These are phyloP conservation scores for Bondarzewia mesenterica DNA, from an alignment of 1,284 basidiomycete genomes.

Conservation along the genomic window DNA sequence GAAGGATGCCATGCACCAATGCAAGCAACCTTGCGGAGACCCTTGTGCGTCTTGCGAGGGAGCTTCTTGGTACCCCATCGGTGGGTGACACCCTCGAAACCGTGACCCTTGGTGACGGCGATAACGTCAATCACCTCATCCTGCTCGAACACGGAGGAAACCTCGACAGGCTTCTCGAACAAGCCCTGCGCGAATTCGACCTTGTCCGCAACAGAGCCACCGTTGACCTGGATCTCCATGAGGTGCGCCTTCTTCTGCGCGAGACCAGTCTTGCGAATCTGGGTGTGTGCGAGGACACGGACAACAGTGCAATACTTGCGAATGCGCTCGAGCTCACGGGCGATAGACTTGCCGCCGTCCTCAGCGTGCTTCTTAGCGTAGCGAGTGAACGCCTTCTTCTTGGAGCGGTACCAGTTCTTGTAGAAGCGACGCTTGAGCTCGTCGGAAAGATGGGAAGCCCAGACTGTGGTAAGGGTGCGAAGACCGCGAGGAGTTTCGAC, in stretches of 20 bases:
- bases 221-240: slow-evolving; percentile 99
- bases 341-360: slow-evolving; percentile 86
- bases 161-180: slow-evolving; percentile 96
- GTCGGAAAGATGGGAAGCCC: slow-evolving; percentile 76
- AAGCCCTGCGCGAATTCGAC: slow-evolving; percentile 93
- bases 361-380: slow-evolving; percentile 99
- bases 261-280: slow-evolving; percentile 96
- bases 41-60: slow-evolving; percentile 98
- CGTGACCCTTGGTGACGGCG: slow-evolving; percentile 99
- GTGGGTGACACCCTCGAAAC: slow-evolving; percentile 99
- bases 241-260: slow-evolving; percentile 99
- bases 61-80: slow-evolving; percentile 99
- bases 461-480: slow-evolving; percentile 79
- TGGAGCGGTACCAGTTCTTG: slow-evolving; percentile 99
- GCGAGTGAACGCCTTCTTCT: slow-evolving; percentile 99
- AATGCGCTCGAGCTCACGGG: slow-evolving; percentile 98
- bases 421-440: slow-evolving; percentile 99
- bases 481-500: slow-evolving; percentile 99
- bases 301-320: slow-evolving; percentile 99
- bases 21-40: slow-evolving; percentile 99
- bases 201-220: slow-evolving; percentile 95
- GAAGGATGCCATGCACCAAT: slow-evolving; percentile 99
- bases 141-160: slow-evolving; percentile 87
- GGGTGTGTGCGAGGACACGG: slow-evolving; percentile 98
- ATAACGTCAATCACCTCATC: slow-evolving; percentile 97